phyloP scores from a whole-genome alignment of 768 basidiomycete genomes.

The Tylopilus cervinicoccineus region DNA sequence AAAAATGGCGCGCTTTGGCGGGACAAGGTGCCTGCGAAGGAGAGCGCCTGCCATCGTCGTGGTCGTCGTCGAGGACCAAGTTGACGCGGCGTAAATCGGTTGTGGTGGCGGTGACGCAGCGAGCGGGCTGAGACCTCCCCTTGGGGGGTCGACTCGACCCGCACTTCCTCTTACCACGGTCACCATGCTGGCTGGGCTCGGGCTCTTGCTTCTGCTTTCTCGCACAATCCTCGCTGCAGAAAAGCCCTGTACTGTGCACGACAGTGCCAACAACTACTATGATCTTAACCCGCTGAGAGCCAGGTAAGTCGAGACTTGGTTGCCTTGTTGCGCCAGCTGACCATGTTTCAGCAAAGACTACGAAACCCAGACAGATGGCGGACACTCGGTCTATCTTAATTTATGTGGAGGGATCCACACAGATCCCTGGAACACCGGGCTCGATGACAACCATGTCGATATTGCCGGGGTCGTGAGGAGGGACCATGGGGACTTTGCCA shows the following conservation, averaged over 20 bases:
- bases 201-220: slow-evolving; percentile 4
- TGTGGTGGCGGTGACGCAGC: slow-evolving; percentile 20
- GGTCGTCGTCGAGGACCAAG: slow-evolving; percentile 25
- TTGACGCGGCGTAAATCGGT: slow-evolving; percentile 25
- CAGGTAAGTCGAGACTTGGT: slow-evolving; percentile 38
- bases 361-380: slow-evolving; percentile 44
- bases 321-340: slow-evolving; percentile 2
- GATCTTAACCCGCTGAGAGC: slow-evolving; percentile 61
- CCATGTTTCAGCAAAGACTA: slow-evolving; percentile 56
- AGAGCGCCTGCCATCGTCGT: slow-evolving; percentile 61
- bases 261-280: slow-evolving; percentile 50
- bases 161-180: slow-evolving; percentile 9
- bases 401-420: slow-evolving; percentile 54
- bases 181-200: slow-evolving; percentile 2
- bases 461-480: slow-evolving; percentile 61
- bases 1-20: slow-evolving; percentile 27
- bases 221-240: slow-evolving; percentile 35
- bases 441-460: slow-evolving; percentile 42
- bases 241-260: slow-evolving; percentile 57
- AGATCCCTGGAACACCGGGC: slow-evolving; percentile 57
- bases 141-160: slow-evolving; percentile 19
- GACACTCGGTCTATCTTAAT: slow-evolving; percentile 52
- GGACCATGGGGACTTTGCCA: slow-evolving; percentile 63
- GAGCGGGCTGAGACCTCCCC: slow-evolving; percentile 15
- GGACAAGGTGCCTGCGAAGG: slow-evolving; percentile 54